Evolutionary conservation across 2,329 filamentous ascomycete species (phyloP).

Genomic region (Penicillium oxalicum): DNA sequence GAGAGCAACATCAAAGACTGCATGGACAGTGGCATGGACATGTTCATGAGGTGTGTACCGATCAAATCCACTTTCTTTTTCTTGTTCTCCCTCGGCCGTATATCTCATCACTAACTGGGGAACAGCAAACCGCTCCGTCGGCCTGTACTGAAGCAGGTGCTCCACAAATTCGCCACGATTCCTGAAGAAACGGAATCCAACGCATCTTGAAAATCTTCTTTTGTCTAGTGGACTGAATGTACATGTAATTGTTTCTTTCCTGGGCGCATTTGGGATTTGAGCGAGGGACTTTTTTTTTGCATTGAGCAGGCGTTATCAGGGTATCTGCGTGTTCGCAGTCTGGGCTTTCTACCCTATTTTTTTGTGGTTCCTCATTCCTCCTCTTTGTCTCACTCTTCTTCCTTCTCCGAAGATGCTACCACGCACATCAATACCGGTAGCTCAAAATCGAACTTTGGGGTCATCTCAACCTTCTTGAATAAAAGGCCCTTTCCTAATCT

Average conservation of each 20-base stretch:
- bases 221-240: background rate
- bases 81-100: accelerated
- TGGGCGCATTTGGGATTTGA: background rate
- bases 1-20: conserved; percentile 83
- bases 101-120: background rate
- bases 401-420: no score
- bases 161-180: conserved; percentile 74
- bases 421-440: no score
- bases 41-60: conserved; percentile 57
- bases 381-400: no score
- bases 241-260: background rate
- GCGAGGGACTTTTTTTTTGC: background rate
- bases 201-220: conserved; percentile 3
- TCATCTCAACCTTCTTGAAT: conserved; percentile 2
- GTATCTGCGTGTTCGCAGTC: no score
- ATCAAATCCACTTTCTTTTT: no score
- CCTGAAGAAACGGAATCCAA: conserved; percentile 53
- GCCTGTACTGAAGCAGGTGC: conserved; percentile 78
- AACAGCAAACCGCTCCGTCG: conserved; percentile 61
- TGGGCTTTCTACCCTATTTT: background rate
- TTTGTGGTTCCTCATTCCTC: no score
- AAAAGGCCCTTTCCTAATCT: background rate
- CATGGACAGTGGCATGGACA: conserved; percentile 86
- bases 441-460: no score
- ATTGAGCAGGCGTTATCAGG: background rate